Conservation (phyloP, 352 stramenopile species). For the Pythium volutum region DNA sequence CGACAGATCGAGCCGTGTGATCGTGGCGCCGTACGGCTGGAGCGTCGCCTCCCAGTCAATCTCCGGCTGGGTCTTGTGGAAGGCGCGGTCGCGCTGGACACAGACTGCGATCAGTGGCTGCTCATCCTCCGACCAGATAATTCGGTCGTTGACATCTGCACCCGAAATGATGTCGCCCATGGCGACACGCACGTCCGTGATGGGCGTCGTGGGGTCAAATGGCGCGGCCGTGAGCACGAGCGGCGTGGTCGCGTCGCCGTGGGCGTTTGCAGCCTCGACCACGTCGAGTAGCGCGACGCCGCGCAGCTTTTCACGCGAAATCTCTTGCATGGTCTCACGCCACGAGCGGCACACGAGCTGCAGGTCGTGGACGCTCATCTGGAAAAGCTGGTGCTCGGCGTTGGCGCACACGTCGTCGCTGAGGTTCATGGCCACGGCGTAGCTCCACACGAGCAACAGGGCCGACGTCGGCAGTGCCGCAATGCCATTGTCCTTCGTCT, state of each 20-base stretch:
- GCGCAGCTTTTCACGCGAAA: conserved; percentile 8
- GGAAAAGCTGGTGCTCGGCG: conserved; percentile 11
- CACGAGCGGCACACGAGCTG: conserved; percentile 20
- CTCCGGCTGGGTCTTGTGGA: conserved; percentile 13
- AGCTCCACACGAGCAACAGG: conserved; percentile 19
- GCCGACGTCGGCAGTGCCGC: conserved; percentile 10
- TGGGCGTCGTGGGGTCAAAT: background rate
- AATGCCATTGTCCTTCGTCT: background rate
- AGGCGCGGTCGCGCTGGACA: conserved; percentile 1
- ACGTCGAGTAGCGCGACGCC: conserved; percentile 15
- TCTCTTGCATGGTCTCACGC: conserved; percentile 11
- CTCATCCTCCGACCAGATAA: conserved; percentile 16
- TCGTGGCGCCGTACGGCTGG: background rate
- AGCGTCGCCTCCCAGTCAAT: conserved; percentile 29
- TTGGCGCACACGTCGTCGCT: conserved; percentile 19
- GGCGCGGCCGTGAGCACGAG: conserved; percentile 10
- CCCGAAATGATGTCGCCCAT: conserved; percentile 22
- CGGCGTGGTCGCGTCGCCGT: background rate
- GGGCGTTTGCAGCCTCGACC: conserved; percentile 1
- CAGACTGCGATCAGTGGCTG: conserved; percentile 17
- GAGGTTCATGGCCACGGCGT: conserved; percentile 6
- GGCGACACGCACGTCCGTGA: conserved; percentile 15
- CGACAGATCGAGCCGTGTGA: conserved; percentile 21
- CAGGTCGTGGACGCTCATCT: conserved; percentile 14
- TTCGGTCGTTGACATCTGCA: conserved; percentile 12